Base-by-base conservation (phyloP, 2,329 filamentous ascomycete species). In the Hypoxylon sp. region DNA sequence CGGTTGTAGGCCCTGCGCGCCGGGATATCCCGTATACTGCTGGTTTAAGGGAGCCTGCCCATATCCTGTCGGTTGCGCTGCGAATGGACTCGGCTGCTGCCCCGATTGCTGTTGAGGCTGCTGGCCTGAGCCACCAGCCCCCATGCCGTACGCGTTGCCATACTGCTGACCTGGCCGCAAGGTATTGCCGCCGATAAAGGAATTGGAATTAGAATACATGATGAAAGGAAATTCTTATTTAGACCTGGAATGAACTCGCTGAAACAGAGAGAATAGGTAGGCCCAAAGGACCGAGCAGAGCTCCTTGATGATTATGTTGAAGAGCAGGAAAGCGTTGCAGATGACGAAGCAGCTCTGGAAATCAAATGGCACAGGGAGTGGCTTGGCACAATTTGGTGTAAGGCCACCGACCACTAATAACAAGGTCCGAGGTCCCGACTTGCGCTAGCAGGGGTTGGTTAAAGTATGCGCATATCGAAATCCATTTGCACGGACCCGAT, bases 201-300 rank as follows among this genome's bases (percentile, higher is more conserved):
- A 91, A 85, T 92, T 97, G 73, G 93, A 92, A 80, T 91, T 93
- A 73, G 94, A 96, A 84, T 93, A 98, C 95, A 98, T 98, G 82
- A 51, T 71, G 72, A 59, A 50, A 64, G 27, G 30, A 40, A 61
- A 31, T 17, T 65, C 31, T 48, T 61, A 35, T 51, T 60, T 13
- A 27, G 54, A 66, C 62, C 61, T 63, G 51, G 61, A 73, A 64
- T 40, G 37, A 33, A 61, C 59, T 55, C 30, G 49, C 30, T 40
- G 51, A 53, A 42, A 53, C 22, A 70, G 57, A 63, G 35, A 66
- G 35, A 50, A 44, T 64, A 31, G 40, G 31, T 63, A 66, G 51
- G 64, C 51, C 68, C 62, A 71, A 57, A 64, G 70, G 73, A 73
- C 73, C 72, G 49, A 73, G 54, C 50, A 69, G 67, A 49, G 71